Evolutionary conservation across 1,284 basidiomycete genomes (phyloP), one percentile per base, ranked within the genome.

Genomic region (Neonothopanus nambi): DNA sequence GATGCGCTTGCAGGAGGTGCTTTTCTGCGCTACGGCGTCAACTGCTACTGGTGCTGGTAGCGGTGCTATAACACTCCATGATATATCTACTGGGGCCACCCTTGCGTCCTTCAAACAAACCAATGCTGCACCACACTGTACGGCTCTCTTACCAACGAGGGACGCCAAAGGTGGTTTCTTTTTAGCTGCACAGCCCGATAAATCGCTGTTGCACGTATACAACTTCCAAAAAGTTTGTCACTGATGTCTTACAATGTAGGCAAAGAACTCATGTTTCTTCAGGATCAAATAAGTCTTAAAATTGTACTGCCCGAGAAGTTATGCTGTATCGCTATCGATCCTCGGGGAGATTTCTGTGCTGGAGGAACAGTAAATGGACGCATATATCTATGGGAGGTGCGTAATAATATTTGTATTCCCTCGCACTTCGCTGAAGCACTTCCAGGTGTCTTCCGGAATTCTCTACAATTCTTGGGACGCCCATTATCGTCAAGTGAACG

Each of bases 381-480:
- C 48, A 82, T 98, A 63, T 95, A 95, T 66, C 71, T 99, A 1
- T 99, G 96, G 96, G 94, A 97, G 89, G 93, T 86, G 61, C 63
- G 84, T 76, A 45, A 17, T 23, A 15, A 48, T 41, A 52, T 59
- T 59, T 52, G 35, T 30, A 5, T 12, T 40, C 30, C 52, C 42
- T 48, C 44, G 15, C 17, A 26, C 36, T 51, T 39, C 28, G 39
- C 45, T 38, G 20, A 26, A n/a, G 43, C 52, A 46, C 57, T 48
- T 33, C 7, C 71, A 97, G 92, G 78, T 95, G 61, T 79, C 89
- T 2, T 96, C 94, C 3, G 96, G 96, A 6, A 86, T 93, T 39
- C 77, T 99, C 43, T 89, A 90, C 70, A 85, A 90, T 56, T 85
- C 90, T 0, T 95, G 95, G 82, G 95, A 97, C 60, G 95, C 94